Percentiles rank a stretch among this genome's conserved stretches.
Evolutionary conservation across 2,329 filamentous ascomycete genomes (phyloP).

Genomic region (Grosmannia huntii): DNA sequence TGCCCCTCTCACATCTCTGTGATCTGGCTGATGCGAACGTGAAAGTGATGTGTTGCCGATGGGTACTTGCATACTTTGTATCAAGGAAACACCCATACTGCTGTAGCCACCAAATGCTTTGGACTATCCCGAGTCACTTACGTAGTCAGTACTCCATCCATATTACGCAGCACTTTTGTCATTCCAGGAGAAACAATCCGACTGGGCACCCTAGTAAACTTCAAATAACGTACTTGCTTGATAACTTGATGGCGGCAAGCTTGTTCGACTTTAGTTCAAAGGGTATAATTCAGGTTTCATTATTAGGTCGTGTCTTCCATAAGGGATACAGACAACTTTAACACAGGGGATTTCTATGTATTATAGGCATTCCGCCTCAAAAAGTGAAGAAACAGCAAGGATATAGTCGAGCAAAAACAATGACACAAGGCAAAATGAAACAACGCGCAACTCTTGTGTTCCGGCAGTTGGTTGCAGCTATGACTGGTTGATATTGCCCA

Average conservation of each 20-base stretch:
- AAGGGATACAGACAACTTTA: background rate
- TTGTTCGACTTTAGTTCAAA: background rate
- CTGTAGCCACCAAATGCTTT: no score
- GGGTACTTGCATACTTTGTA: background rate
- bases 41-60: background rate
- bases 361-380: background rate
- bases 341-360: background rate
- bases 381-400: background rate
- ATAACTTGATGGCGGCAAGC: background rate
- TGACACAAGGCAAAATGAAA: background rate
- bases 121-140: no score
- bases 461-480: background rate
- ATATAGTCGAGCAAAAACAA: background rate
- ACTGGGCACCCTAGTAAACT: background rate
- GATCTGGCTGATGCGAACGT: background rate
- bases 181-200: background rate
- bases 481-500: background rate
- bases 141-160: no score
- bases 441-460: background rate
- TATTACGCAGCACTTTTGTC: background rate
- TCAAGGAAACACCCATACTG: no score
- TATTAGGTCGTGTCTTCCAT: background rate
- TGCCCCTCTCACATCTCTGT: background rate
- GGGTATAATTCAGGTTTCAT: background rate
- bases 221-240: no score